Conservation (phyloP, 2,329 filamentous ascomycete genomes). For the Calonectria naviculata region DNA sequence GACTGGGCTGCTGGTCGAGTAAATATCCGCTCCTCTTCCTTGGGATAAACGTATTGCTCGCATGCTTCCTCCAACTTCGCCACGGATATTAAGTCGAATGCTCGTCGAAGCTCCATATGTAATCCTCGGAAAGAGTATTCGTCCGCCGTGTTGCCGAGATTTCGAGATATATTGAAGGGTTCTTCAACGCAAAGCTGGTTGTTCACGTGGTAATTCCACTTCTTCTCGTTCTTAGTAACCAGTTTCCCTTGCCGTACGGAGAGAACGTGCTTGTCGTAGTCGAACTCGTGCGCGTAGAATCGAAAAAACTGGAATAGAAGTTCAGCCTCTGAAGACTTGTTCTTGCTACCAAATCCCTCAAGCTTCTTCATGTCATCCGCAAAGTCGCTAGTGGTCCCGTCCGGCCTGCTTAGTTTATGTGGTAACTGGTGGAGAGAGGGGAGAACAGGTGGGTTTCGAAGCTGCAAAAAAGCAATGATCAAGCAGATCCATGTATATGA, state of each 20-base stretch:
- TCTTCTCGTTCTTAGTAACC: slow-evolving; percentile 85
- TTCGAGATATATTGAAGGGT: slow-evolving; percentile 90
- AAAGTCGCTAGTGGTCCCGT: slow-evolving; percentile 80
- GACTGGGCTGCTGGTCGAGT: slow-evolving; percentile 66
- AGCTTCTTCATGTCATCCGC: slow-evolving; percentile 86
- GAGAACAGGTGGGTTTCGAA: slow-evolving; percentile 83
- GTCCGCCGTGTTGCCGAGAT: slow-evolving; percentile 95
- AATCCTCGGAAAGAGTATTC: slow-evolving; percentile 93
- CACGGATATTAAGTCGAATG: slow-evolving; percentile 84
- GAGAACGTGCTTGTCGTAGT: slow-evolving; percentile 86
- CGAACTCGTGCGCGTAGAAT: slow-evolving; percentile 92
- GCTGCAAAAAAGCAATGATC: slow-evolving; percentile 96
- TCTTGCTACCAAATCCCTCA: slow-evolving; percentile 78
- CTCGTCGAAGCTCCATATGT: slow-evolving; percentile 88
- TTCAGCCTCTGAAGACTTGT: slow-evolving; percentile 84
- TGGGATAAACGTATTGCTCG: slow-evolving; percentile 88
- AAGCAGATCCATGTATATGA: slow-evolving; percentile 99
- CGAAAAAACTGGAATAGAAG: slow-evolving; percentile 97
- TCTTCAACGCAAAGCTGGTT: slow-evolving; percentile 95
- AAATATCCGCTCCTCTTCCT: slow-evolving; percentile 77
- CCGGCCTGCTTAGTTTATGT: slow-evolving; percentile 60
- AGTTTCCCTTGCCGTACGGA: slow-evolving; percentile 86
- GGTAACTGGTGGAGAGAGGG: slow-evolving; percentile 83
- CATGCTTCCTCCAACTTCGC: slow-evolving; percentile 86
- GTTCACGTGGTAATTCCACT: slow-evolving; percentile 83